Conservation (phyloP, 306 rosid species). For the Cercis canadensis region DNA sequence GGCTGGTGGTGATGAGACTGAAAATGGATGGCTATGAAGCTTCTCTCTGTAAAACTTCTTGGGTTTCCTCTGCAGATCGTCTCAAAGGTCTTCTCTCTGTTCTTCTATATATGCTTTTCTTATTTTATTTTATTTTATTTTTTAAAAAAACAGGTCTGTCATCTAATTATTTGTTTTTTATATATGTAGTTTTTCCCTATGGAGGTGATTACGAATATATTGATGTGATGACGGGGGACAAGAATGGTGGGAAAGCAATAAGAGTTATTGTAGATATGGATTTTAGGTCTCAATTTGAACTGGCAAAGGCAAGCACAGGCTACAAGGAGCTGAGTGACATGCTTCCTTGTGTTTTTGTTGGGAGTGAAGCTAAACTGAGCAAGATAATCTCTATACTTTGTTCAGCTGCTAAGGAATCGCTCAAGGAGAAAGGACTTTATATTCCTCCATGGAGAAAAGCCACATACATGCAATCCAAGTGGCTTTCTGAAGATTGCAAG, state of each 20-base stretch:
- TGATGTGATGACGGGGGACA: slow-evolving; percentile 45
- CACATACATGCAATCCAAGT: slow-evolving; percentile 57
- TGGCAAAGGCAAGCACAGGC: slow-evolving; percentile 50
- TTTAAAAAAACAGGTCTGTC: no score
- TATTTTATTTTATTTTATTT: neutral
- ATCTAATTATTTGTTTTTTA: no score
- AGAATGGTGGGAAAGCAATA: slow-evolving; percentile 9
- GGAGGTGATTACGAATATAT: slow-evolving; percentile 53
- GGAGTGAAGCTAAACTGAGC: slow-evolving; percentile 50
- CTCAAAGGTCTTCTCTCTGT: slow-evolving; percentile 30
- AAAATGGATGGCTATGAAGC: slow-evolving; percentile 53
- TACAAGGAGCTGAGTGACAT: slow-evolving; percentile 45
- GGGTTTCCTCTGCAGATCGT: slow-evolving; percentile 36
- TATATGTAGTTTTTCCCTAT: slow-evolving; percentile 18
- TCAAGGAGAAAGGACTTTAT: slow-evolving; percentile 49
- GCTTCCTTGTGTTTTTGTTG: slow-evolving; percentile 56
- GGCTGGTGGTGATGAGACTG: slow-evolving; percentile 42
- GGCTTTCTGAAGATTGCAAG: slow-evolving; percentile 52
- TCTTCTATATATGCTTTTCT: neutral
- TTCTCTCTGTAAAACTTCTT: slow-evolving; percentile 52
- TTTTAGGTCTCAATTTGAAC: slow-evolving; percentile 58
- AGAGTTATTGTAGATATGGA: slow-evolving; percentile 63
- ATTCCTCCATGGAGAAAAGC: slow-evolving; percentile 67
- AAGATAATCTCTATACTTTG: slow-evolving; percentile 48
- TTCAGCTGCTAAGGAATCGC: slow-evolving; percentile 55